phyloP scores from a whole-genome alignment of 1,139 yeast species.

The Diutina neorugosa region DNA sequence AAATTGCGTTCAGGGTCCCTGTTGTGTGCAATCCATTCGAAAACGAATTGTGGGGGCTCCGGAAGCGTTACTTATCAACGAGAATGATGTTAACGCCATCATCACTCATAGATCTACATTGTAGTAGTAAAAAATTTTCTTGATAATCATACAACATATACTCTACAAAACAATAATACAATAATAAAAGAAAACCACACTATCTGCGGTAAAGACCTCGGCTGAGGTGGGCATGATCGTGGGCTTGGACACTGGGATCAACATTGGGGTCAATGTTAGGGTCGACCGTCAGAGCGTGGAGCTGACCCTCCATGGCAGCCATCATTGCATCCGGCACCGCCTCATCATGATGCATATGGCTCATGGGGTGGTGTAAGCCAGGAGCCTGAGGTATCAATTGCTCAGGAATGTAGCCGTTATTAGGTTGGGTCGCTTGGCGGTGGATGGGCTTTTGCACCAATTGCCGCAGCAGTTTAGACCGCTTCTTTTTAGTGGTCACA shows the following conservation, averaged over 20 bases:
- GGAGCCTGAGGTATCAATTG: constrained; percentile 8
- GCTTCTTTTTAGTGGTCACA: constrained; percentile 18
- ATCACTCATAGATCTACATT: too few species aligned
- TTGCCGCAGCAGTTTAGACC: constrained; percentile 28
- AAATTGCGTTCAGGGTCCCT: too few species aligned
- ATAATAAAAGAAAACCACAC: background rate
- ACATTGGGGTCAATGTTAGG: constrained; percentile 28
- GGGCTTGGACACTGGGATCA: constrained; percentile 30
- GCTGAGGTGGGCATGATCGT: constrained; percentile 26
- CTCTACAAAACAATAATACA: background rate
- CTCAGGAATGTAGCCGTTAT: background rate
- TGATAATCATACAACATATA: background rate
- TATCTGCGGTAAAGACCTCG: background rate
- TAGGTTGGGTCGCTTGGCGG: constrained; percentile 4
- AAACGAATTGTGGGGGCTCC: too few species aligned
- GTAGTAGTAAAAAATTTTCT: background rate
- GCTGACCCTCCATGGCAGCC: constrained; percentile 31
- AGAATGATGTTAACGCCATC: too few species aligned
- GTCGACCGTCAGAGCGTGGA: constrained; percentile 20
- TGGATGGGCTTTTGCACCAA: constrained; percentile 37
- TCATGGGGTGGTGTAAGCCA: constrained; percentile 10
- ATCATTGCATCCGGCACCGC: constrained; percentile 29
- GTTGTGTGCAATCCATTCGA: too few species aligned
- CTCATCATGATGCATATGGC: constrained; percentile 10
- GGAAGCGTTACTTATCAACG: too few species aligned